phyloP scores from a whole-genome alignment of 345 rosid species.

The Adansonia digitata region DNA sequence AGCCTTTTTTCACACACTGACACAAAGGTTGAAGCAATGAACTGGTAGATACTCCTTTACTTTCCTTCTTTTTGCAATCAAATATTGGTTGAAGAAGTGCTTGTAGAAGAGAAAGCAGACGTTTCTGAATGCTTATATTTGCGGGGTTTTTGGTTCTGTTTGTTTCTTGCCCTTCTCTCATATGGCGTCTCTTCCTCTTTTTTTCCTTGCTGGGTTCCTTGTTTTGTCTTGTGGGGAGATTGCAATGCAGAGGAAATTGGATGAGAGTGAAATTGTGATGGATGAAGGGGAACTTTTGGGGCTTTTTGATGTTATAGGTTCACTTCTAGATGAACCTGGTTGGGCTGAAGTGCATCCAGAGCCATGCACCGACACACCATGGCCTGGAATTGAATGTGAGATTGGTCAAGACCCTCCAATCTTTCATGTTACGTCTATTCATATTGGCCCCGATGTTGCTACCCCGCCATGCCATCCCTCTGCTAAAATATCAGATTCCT shows the following conservation, averaged over 20 bases:
- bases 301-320: conserved; percentile 33
- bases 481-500: conserved; percentile 32
- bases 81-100: neutral
- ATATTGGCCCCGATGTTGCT: conserved; percentile 38
- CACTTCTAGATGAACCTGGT: conserved; percentile 33
- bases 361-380: conserved; percentile 50
- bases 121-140: neutral
- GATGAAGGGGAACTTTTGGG: conserved; percentile 33
- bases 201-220: conserved; percentile 24
- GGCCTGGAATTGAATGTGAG: conserved; percentile 51
- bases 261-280: conserved; percentile 22
- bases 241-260: conserved; percentile 3
- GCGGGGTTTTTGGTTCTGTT: neutral
- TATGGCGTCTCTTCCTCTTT: conserved; percentile 28
- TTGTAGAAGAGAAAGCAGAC: neutral
- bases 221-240: conserved; percentile 23
- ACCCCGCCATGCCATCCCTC: conserved; percentile 37
- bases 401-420: conserved; percentile 20
- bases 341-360: conserved; percentile 35
- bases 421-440: conserved; percentile 40
- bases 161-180: conserved; percentile 2
- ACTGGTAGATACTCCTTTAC: conserved; percentile 15
- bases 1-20: conserved; percentile 11
- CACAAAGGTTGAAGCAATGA: neutral
- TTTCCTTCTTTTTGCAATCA: neutral